These are phyloP conservation scores for Spergularia bocconei DNA, from an alignment of 148 eudicot species.

Conservation along the genomic window DNA sequence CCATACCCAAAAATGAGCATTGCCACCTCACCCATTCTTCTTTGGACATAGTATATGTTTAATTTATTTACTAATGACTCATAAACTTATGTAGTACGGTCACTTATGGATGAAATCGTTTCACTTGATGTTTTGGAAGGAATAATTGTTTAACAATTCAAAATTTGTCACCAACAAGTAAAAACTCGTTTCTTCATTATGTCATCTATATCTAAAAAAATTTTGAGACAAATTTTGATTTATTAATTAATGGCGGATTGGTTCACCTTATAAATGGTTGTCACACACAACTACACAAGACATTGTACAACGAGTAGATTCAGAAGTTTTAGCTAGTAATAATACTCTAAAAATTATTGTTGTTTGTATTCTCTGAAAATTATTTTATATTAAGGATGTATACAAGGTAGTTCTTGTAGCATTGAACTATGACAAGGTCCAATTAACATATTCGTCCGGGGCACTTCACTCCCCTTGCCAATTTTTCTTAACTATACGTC, in stretches of 20 bases:
- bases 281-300: too few species aligned
- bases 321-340: background rate
- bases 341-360: constrained; percentile 29
- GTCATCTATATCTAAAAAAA: too few species aligned
- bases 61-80: background rate
- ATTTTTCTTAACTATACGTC: constrained; percentile 8
- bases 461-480: constrained; percentile 37
- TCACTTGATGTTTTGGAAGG: too few species aligned
- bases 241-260: too few species aligned
- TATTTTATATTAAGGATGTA: constrained; percentile 20
- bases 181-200: too few species aligned
- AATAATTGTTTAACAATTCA: too few species aligned
- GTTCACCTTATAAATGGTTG: too few species aligned
- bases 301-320: too few species aligned
- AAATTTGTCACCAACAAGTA: too few species aligned
- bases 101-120: too few species aligned
- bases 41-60: background rate
- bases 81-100: background rate
- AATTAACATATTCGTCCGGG: constrained; percentile 35
- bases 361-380: constrained; percentile 12
- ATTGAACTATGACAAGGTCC: constrained; percentile 36
- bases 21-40: constrained; percentile 10
- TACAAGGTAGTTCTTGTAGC: constrained; percentile 36
- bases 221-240: too few species aligned
- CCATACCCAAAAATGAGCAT: constrained; percentile 24